Evolutionary conservation across 2,329 filamentous ascomycete genomes (phyloP).

Genomic region (Pestalotiopsis sp.): DNA sequence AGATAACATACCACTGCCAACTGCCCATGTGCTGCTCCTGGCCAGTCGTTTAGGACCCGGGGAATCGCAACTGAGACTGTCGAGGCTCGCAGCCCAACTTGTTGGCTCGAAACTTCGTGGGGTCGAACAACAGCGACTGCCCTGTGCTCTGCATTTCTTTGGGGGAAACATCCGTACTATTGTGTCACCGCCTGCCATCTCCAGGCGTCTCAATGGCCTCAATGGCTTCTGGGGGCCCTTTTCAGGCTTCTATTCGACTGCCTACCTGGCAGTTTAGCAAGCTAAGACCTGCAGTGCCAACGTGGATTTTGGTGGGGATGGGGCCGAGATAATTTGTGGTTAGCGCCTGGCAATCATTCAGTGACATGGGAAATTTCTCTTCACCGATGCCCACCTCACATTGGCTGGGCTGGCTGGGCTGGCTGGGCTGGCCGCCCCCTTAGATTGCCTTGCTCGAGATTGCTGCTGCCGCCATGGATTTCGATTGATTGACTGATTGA

Average conservation of each 20-base stretch:
- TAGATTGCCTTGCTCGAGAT: neutral
- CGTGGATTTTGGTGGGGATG: neutral
- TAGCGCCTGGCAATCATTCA: conserved; percentile 8
- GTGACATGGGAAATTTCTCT: conserved; percentile 26
- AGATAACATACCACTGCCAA: too few species aligned
- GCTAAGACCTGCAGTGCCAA: conserved; percentile 5
- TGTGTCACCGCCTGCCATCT: neutral
- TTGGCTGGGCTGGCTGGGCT: too few species aligned
- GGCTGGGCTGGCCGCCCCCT: neutral
- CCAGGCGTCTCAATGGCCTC: neutral
- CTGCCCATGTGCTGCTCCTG: too few species aligned
- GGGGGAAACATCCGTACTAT: neutral
- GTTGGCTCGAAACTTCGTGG: neutral
- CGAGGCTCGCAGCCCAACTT: neutral
- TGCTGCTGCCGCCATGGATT: neutral
- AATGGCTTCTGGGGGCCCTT: neutral
- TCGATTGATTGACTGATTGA: neutral
- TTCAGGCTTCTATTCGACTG: neutral
- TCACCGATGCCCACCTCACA: conserved; percentile 22
- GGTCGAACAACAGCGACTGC: conserved; percentile 1
- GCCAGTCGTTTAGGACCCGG: neutral
- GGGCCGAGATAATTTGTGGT: neutral
- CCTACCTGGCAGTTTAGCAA: neutral
- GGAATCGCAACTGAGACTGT: neutral
- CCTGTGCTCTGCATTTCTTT: neutral